Percentiles rank a stretch among this genome's conserved stretches.
Conservation (phyloP, 1,139 yeast genomes). For the Yamadazyma triangularis region DNA sequence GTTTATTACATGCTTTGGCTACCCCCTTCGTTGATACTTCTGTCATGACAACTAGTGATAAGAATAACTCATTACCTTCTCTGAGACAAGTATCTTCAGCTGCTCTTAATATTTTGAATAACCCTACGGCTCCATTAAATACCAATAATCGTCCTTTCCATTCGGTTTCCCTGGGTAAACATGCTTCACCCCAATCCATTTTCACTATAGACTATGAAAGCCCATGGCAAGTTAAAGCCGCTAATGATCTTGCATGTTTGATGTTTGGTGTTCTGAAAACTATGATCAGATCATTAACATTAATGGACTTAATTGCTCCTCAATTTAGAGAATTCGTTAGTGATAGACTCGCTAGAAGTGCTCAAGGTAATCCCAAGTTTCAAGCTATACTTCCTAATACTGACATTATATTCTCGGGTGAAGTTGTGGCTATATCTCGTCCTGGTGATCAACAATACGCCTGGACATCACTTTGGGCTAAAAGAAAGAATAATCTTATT, state of each 20-base stretch:
- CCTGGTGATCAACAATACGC: slow-evolving; percentile 51
- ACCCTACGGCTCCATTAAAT: slow-evolving; percentile 2
- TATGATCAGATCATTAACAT: slow-evolving; percentile 57
- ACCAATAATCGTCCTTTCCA: slow-evolving; percentile 48
- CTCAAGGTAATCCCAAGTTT: slow-evolving; percentile 6
- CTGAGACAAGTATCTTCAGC: slow-evolving; percentile 20
- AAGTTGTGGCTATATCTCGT: slow-evolving; percentile 51
- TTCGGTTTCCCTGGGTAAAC: slow-evolving; percentile 58
- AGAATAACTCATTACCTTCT: slow-evolving; percentile 11
- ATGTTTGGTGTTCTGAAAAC: slow-evolving; percentile 77
- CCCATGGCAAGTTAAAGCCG: slow-evolving; percentile 81
- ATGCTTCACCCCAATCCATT: slow-evolving; percentile 72
- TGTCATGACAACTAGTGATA: slow-evolving; percentile 29
- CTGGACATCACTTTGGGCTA: slow-evolving; percentile 89
- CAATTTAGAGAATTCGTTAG: slow-evolving; percentile 66
- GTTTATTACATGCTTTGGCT: slow-evolving; percentile 62
- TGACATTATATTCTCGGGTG: slow-evolving; percentile 46
- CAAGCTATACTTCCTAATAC: slow-evolving; percentile 8
- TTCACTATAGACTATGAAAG: slow-evolving; percentile 72
- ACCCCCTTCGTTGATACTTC: slow-evolving; percentile 68
- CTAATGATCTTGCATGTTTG: slow-evolving; percentile 85
- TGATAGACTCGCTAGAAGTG: slow-evolving; percentile 39
- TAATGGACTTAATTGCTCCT: slow-evolving; percentile 75
- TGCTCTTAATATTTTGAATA: slow-evolving; percentile 24
- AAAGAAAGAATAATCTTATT: slow-evolving; percentile 61